Evolutionary conservation across 148 eudicot species (phyloP).

Genomic region (Rhododendron henanense): DNA sequence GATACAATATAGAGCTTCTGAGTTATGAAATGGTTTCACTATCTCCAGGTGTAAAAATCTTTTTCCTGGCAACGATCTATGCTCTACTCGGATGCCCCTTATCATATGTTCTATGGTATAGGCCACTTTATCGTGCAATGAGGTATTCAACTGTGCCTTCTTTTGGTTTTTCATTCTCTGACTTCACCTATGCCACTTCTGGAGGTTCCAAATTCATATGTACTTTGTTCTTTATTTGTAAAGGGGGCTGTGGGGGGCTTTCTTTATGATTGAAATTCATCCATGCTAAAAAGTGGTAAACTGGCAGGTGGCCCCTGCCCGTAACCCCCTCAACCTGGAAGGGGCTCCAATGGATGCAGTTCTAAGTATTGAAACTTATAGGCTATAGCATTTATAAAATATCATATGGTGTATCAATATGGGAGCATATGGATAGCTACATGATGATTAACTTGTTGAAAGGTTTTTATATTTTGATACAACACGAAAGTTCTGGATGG

Average conservation of each 20-base stretch:
- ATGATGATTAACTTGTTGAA: neutral
- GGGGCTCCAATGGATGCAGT: neutral
- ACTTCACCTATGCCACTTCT: neutral
- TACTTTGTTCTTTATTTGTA: neutral
- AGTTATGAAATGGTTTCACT: conserved; percentile 23
- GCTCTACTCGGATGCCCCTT: conserved; percentile 78
- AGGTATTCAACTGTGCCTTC: conserved; percentile 44
- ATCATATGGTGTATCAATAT: neutral
- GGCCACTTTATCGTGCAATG: conserved; percentile 97
- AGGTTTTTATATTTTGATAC: neutral
- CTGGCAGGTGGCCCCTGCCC: neutral
- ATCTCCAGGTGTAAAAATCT: conserved; percentile 73
- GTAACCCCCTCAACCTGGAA: neutral
- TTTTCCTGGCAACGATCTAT: conserved; percentile 83
- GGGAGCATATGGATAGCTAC: neutral
- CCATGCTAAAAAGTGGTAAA: neutral
- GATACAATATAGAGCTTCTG: conserved; percentile 15
- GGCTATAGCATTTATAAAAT: neutral
- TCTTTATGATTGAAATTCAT: too few species aligned
- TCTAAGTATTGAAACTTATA: neutral
- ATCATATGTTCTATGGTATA: conserved; percentile 87
- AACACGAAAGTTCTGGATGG: neutral
- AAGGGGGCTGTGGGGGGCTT: neutral
- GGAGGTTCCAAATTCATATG: neutral
- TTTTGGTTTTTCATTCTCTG: neutral